Base-by-base conservation (phyloP, 805 yeast species). In the Kuraishia molischiana region DNA sequence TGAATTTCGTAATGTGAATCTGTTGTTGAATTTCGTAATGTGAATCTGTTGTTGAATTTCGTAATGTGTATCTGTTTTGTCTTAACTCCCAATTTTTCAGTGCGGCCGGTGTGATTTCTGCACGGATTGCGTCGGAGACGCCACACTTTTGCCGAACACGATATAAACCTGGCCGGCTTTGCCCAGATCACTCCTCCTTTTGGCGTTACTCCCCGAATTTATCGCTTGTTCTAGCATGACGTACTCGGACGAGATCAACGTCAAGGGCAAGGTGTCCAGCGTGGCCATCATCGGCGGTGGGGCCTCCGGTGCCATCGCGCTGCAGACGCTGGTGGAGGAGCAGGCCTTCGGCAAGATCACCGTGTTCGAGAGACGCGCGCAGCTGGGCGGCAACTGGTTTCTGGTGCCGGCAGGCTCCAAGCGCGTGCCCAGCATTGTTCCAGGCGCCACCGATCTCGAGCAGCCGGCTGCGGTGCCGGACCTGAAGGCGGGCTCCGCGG, bases 221-320 rank as follows among this genome's bases (percentile, higher is more conserved):
- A n/a, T n/a, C n/a, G n/a, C n/a, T n/a, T n/a, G n/a, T n/a, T n/a
- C n/a, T n/a, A n/a, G n/a, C n/a, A 22, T 22, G 26, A 22, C 26
- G 8, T 22, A 8, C 11, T 22, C 26, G 11, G 26, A 22, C 8
- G 26, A 22, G 11, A 28, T 28, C 5, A 28, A 28, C 9, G 24
- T 34, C 11, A 13, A 20, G 15, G 17, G 24, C 24, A 28, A 74
- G 28, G 40, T 49, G 13, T 50, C 48, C 35, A 47, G 55, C 4
- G 47, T 68, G 6, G 74, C 71, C 15, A 56, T 69, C 22, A 65
- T 69, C 24, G 74, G 75, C 4, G 74, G 69, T n/a, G 75, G 75
- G 11, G 72, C 75, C 4, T 61, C 69, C 3, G 75, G 74, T 4
- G 62, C 69, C 18, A 58, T 69, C 34, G 50, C 61, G 0, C 49